Base-by-base conservation (phyloP, 2,329 filamentous ascomycete genomes). In the Aspergillus unguis region DNA sequence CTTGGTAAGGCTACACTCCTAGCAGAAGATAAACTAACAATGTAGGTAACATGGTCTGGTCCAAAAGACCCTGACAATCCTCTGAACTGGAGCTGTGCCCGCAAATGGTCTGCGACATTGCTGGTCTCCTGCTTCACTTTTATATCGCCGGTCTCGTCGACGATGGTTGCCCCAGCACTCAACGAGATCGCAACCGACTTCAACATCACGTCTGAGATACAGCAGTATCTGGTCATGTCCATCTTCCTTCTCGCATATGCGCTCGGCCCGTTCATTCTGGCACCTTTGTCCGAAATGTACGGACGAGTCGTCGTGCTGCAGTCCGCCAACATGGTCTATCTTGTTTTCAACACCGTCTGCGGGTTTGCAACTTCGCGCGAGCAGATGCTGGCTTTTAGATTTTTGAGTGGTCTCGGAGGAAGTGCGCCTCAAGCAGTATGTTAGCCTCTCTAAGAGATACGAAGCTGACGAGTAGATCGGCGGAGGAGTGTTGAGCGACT, bases 91-190 rank as follows among this genome's bases (percentile, higher is more conserved):
- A 56, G 71, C 0, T 67, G 66, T 17, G 67, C 64, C n/a, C 77
- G 74, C 60, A 85, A 84, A 67, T 86, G 83, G 84, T 66, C 69
- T 1, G 77, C 77, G 8, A 78, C 80, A 1, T 70, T 82, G 32
- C 70, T 82, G 50, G 71, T 84, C 32, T 77, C 82, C 0, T 69
- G 74, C 46, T 84, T 84, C 63, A 83, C 81, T 5, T 77, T 85
- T 59, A 80, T 85, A 52, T 82, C 81, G 2, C 83, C 84, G 0
- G 80, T 86, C 25, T 82, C 83, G 1, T 84, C 81, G 2, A 80
- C 80, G 36, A 85, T 86, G 76, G 63, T 80, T 1, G 75, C 79
- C 0, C 80, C 80, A 0, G 78, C 75, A 0, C 61, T 86, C 27
- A 62, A 65, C 6, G 66, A 72, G 2, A 82, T 86, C 40, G 74